Percentiles rank a stretch among this genome's conserved stretches.
These are phyloP conservation scores for Daldinia eschscholtzii DNA, from an alignment of 2,329 filamentous ascomycete species.

Conservation along the genomic window DNA sequence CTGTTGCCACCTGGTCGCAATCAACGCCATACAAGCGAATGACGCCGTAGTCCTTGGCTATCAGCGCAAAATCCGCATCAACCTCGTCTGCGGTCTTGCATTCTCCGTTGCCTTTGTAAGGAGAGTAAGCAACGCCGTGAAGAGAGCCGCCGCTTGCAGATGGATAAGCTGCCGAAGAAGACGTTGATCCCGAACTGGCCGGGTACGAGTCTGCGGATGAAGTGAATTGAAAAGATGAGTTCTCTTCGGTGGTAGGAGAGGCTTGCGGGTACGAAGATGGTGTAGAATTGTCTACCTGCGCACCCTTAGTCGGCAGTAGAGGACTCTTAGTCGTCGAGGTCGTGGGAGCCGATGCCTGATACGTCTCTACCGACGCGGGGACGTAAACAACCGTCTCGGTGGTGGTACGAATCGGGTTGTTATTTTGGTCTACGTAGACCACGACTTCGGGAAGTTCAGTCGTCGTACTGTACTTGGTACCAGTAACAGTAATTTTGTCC, in stretches of 20 bases:
- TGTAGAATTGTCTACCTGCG: constrained; percentile 28
- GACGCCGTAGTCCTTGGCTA: constrained; percentile 67
- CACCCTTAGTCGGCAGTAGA: constrained; percentile 23
- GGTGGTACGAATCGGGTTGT: constrained; percentile 62
- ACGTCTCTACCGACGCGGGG: constrained; percentile 35
- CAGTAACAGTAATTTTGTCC: constrained; percentile 54
- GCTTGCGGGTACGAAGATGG: constrained; percentile 23
- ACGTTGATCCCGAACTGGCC: constrained; percentile 10
- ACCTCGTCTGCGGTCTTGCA: constrained; percentile 78
- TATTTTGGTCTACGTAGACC: constrained; percentile 71
- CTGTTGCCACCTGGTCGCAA: constrained; percentile 77
- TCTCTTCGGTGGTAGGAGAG: constrained; percentile 11
- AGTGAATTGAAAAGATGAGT: not conserved
- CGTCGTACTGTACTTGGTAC: constrained; percentile 54
- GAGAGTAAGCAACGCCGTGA: constrained; percentile 63
- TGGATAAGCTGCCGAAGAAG: constrained; percentile 29
- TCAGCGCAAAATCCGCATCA: constrained; percentile 70
- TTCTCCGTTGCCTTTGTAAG: constrained; percentile 63
- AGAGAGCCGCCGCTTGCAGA: constrained; percentile 41
- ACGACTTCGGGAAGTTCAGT: constrained; percentile 63
- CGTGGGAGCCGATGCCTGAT: constrained; percentile 15
- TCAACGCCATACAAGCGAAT: constrained; percentile 85
- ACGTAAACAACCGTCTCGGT: constrained; percentile 55
- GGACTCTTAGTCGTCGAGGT: constrained; percentile 16
- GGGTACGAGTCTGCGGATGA: constrained; percentile 24